Percentiles rank a stretch among this genome's conserved stretches.
These are phyloP conservation scores for Aspergillus puulaauensis DNA, from an alignment of 2,329 filamentous ascomycete species.

Conservation along the genomic window DNA sequence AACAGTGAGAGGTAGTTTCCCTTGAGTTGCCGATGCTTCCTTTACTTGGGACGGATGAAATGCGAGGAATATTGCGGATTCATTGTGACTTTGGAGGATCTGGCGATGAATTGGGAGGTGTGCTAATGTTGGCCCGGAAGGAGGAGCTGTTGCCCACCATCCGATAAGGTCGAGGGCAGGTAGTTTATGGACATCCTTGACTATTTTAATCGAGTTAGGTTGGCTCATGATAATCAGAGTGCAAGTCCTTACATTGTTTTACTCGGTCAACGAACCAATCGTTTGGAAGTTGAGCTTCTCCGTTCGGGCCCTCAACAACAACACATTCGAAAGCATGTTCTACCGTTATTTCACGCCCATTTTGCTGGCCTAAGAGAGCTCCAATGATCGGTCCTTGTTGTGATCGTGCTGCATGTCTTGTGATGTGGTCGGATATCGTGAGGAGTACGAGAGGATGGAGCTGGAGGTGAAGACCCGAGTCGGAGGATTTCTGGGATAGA, in stretches of 20 bases:
- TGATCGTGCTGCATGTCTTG: constrained; percentile 77
- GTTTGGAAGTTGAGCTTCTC: constrained; percentile 62
- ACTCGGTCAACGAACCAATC: constrained; percentile 75
- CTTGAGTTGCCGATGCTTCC: constrained; percentile 59
- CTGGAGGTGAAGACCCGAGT: constrained; percentile 74
- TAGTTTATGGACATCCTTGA: constrained; percentile 83
- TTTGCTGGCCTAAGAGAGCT: constrained; percentile 86
- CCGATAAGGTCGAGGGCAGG: constrained; percentile 84
- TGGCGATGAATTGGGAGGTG: constrained; percentile 75
- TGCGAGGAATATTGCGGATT: constrained; percentile 81
- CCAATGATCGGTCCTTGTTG: constrained; percentile 77
- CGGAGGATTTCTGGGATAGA: constrained; percentile 66
- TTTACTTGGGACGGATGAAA: constrained; percentile 70
- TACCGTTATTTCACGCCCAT: constrained; percentile 84
- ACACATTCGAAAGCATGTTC: constrained; percentile 91
- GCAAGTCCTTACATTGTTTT: constrained; percentile 69
- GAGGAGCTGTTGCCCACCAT: constrained; percentile 80
- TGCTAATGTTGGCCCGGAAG: constrained; percentile 66
- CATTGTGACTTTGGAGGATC: constrained; percentile 72
- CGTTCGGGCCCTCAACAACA: constrained; percentile 50
- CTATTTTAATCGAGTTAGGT: constrained; percentile 44
- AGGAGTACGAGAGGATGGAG: constrained; percentile 94
- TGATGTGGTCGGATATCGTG: constrained; percentile 95
- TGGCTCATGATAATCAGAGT: neutral
- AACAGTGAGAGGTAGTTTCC: constrained; percentile 83